phyloP scores from a whole-genome alignment of 2,329 filamentous ascomycete genomes.

The Fusarium circinatum region DNA sequence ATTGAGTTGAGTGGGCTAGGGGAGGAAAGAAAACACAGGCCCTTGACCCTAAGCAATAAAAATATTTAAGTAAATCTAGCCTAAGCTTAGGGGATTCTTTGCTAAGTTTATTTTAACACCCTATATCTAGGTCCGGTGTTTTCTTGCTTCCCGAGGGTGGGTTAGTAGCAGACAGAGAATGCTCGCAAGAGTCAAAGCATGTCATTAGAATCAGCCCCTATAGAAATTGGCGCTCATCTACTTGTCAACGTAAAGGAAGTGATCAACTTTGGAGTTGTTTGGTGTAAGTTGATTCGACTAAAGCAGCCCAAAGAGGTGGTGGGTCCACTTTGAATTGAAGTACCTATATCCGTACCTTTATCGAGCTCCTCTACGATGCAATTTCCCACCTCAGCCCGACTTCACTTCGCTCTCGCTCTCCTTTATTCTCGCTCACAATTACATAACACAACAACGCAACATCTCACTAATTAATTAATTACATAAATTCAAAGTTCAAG shows the following conservation, averaged over 20 bases:
- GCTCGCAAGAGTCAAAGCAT: too few relatives aligned
- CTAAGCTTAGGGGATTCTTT: too few relatives aligned
- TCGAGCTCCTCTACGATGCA: background rate
- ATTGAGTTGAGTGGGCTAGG: background rate
- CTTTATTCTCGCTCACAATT: background rate
- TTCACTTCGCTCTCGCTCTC: background rate
- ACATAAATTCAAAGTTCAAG: background rate
- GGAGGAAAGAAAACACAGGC: too few relatives aligned
- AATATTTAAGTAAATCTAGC: too few relatives aligned
- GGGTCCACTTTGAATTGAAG: background rate
- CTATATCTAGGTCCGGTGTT: too few relatives aligned
- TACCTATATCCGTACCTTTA: too few relatives aligned
- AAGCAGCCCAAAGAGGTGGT: conserved; percentile 23
- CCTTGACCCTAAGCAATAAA: too few relatives aligned
- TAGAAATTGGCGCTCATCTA: background rate
- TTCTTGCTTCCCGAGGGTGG: too few relatives aligned
- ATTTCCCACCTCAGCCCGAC: background rate
- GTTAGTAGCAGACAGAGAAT: background rate
- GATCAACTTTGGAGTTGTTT: conserved; percentile 2
- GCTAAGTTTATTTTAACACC: too few relatives aligned
- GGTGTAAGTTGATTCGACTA: conserved; percentile 25
- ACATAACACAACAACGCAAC: background rate
- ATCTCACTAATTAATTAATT: background rate
- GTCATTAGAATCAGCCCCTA: background rate
- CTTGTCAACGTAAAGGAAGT: background rate